Conservation (phyloP, 257 asterid genomes). For the Nemophila menziesii region DNA sequence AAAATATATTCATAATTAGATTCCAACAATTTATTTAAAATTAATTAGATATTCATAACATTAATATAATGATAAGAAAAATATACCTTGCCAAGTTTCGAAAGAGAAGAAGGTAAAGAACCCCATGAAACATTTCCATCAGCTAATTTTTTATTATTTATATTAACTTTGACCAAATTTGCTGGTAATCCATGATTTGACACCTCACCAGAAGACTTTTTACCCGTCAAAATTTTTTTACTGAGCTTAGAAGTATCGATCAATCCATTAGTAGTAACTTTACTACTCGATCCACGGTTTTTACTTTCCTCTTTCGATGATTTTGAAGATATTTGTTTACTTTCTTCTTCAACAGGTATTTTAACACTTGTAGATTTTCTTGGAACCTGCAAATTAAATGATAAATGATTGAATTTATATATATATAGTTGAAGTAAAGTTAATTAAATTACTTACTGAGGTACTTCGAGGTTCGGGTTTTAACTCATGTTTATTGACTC, state of each 20-base stretch:
- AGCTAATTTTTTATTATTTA: slow-evolving; percentile 42
- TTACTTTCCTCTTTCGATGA: slow-evolving; percentile 45
- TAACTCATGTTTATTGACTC: slow-evolving; percentile 41
- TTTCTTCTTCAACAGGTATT: slow-evolving; percentile 48
- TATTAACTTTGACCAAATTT: slow-evolving; percentile 65
- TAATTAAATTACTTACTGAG: slow-evolving; percentile 45
- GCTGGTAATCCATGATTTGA: slow-evolving; percentile 49
- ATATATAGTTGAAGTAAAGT: background rate
- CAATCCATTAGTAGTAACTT: slow-evolving; percentile 30
- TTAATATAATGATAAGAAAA: background rate
- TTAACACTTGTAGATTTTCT: slow-evolving; percentile 67
- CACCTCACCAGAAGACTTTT: slow-evolving; percentile 46
- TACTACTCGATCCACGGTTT: slow-evolving; percentile 32
- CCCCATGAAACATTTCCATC: slow-evolving; percentile 76
- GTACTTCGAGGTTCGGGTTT: slow-evolving; percentile 56
- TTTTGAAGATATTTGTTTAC: slow-evolving; percentile 32
- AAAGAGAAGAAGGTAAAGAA: slow-evolving; percentile 68
- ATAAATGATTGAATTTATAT: background rate
- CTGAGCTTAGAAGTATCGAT: slow-evolving; percentile 36
- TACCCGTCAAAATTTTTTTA: slow-evolving; percentile 32
- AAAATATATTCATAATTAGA: slow-evolving; percentile 14
- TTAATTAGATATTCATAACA: background rate
- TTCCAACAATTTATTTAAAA: background rate
- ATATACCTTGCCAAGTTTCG: slow-evolving; percentile 83
- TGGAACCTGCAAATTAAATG: slow-evolving; percentile 39